A percentile compares a stretch with the other conserved stretches of the same genome.
Conservation (phyloP, 2,329 filamentous ascomycete genomes). For the Pseudohalonectria lignicola region DNA sequence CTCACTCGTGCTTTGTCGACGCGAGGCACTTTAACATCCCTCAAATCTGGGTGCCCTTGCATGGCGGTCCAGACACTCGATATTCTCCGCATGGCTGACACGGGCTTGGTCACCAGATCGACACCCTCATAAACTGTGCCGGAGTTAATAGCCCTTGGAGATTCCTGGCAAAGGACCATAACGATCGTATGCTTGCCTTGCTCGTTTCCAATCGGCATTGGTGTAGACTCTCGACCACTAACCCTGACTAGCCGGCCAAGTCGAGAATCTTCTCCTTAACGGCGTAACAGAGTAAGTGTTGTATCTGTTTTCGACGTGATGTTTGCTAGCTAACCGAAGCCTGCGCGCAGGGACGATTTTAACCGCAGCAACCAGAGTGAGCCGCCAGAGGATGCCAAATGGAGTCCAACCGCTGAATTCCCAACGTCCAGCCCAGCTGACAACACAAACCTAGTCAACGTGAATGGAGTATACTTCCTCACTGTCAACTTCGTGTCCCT, state of each 20-base stretch:
- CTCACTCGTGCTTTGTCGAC: background rate
- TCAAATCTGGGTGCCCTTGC: background rate
- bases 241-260: conserved; percentile 9
- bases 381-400: no score
- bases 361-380: no score
- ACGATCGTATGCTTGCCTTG: conserved; percentile 6
- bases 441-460: conserved; percentile 11
- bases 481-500: conserved; percentile 14
- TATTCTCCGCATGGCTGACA: background rate
- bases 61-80: no score
- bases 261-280: conserved; percentile 9
- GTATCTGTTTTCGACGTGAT: no score
- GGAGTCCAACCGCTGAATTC: no score
- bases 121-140: conserved; percentile 16
- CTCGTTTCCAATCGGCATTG: background rate
- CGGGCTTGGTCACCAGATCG: conserved; percentile 6
- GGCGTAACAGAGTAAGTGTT: conserved; percentile 10
- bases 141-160: conserved; percentile 13
- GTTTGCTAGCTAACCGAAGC: no score
- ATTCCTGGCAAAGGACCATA: conserved; percentile 8
- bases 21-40: background rate
- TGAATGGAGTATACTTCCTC: conserved; percentile 17
- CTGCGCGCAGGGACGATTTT: no score
- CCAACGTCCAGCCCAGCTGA: no score
- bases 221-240: no score